Evolutionary conservation across 768 basidiomycete species (phyloP).

Genomic region (Hypsizygus marmoreus): DNA sequence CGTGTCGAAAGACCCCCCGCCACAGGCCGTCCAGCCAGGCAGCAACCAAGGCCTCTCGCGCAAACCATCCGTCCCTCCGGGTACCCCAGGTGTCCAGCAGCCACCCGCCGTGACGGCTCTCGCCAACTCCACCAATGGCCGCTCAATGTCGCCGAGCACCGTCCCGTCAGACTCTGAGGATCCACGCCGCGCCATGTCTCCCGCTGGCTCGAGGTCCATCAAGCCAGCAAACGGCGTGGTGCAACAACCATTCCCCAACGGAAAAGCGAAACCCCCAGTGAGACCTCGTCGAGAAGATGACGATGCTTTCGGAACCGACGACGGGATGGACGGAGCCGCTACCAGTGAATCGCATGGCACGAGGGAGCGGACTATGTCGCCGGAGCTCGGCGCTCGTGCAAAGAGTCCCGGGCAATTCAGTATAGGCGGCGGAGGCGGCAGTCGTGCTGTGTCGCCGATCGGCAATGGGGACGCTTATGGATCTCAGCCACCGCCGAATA

Average conservation of each 20-base stretch:
- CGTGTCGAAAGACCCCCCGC: constrained; percentile 21
- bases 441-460: constrained; percentile 71
- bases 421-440: constrained; percentile 47
- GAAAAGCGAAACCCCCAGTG: constrained; percentile 53
- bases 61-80: constrained; percentile 47
- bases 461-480: constrained; percentile 25
- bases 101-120: constrained; percentile 25
- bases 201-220: constrained; percentile 47
- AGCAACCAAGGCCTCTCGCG: constrained; percentile 32
- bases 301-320: constrained; percentile 46
- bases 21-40: constrained; percentile 13
- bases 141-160: constrained; percentile 68
- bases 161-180: constrained; percentile 54
- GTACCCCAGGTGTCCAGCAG: constrained; percentile 30
- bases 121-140: constrained; percentile 36
- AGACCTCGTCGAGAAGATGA: constrained; percentile 53
- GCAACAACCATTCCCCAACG: constrained; percentile 39
- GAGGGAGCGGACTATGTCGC: constrained; percentile 44
- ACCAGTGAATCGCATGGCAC: constrained; percentile 37
- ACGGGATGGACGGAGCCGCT: constrained; percentile 53
- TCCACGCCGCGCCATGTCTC: constrained; percentile 68
- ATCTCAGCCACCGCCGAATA: constrained; percentile 48
- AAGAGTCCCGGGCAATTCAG: constrained; percentile 58
- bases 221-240: constrained; percentile 48
- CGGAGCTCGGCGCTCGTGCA: constrained; percentile 49